Conservation (phyloP, 345 rosid genomes). For the Citrus australasica region DNA sequence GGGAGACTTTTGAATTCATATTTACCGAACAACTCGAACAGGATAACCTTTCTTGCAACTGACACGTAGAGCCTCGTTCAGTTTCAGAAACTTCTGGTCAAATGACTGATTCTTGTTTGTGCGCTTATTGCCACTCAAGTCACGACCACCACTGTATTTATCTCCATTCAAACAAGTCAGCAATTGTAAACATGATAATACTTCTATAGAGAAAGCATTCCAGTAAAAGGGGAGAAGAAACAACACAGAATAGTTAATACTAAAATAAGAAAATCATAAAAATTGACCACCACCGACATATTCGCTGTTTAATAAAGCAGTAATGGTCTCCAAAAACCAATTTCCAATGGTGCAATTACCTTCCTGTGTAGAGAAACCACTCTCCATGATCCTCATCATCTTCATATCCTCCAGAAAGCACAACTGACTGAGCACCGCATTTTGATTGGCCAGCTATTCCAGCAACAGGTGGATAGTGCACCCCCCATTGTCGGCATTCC, state of each 20-base stretch:
- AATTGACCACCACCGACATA: not conserved
- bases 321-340: not conserved
- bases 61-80: slow-evolving; percentile 51
- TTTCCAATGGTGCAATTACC: slow-evolving; percentile 28
- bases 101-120: slow-evolving; percentile 61
- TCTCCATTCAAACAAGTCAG: slow-evolving; percentile 2
- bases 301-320: not conserved
- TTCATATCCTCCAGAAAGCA: slow-evolving; percentile 62
- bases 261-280: not conserved
- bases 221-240: not conserved
- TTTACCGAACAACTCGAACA: slow-evolving; percentile 60
- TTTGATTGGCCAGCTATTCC: slow-evolving; percentile 63
- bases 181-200: not conserved
- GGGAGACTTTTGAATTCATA: not conserved
- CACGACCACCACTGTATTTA: slow-evolving; percentile 58
- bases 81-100: slow-evolving; percentile 49
- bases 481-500: slow-evolving; percentile 77
- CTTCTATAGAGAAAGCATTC: not conserved
- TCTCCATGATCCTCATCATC: slow-evolving; percentile 88
- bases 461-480: slow-evolving; percentile 55
- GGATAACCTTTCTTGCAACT: slow-evolving; percentile 68
- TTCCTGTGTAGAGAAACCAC: slow-evolving; percentile 80
- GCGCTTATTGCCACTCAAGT: slow-evolving; percentile 56
- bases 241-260: not conserved
- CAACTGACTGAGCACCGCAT: slow-evolving; percentile 66